Base-by-base conservation (phyloP, 352 stramenopile genomes). In the Phytophthora meadii region DNA sequence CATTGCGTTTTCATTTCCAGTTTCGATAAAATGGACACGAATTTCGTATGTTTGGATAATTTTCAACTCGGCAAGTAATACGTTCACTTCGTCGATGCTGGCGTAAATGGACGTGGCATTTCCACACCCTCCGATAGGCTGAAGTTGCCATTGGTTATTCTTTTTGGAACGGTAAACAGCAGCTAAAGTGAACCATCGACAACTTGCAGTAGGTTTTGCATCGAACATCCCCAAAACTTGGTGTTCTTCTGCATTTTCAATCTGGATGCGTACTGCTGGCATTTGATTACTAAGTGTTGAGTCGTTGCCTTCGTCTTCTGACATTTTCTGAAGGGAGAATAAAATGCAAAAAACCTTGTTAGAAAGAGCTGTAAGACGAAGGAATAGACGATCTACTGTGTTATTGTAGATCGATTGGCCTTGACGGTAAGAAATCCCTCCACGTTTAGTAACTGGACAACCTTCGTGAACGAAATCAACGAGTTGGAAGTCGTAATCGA, bases 31-130 rank as follows among this genome's bases (percentile, higher is more conserved):
- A n/a, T 77, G 68, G 10, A 89, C 63, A 9, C 78, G 37, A 24
- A 91, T 64, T 54, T 89, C 77, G 32, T 91, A 91, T 0, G 76
- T 73, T 55, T 88, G 81, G 10, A 89, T 76, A n/a, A 91, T 88
- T 37, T 72, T 58, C 10, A 73, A 54, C 28, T 79, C 69, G 5
- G 75, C 68, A 3, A 91, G 75, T 8, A 88, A 48, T 3, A 54
- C 42, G 48, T 89, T 83, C n/a, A 91, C 62, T 19, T 80, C 75
- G 25, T 88, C 75, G 5, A 91, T 65, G 32, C 79, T 72, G 9
- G 61, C 56, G 19, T 85, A 77, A 27, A 91, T 87, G 0, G 81
- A 85, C 19, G 73, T 62, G 12, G 82, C 77, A 49, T 77, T 57
- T 5, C 74, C 71, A 19, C 51, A 74, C 0, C 61, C 54, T 27